Conservation (phyloP, 140 eudicot species). For the Flaveria floridana region DNA sequence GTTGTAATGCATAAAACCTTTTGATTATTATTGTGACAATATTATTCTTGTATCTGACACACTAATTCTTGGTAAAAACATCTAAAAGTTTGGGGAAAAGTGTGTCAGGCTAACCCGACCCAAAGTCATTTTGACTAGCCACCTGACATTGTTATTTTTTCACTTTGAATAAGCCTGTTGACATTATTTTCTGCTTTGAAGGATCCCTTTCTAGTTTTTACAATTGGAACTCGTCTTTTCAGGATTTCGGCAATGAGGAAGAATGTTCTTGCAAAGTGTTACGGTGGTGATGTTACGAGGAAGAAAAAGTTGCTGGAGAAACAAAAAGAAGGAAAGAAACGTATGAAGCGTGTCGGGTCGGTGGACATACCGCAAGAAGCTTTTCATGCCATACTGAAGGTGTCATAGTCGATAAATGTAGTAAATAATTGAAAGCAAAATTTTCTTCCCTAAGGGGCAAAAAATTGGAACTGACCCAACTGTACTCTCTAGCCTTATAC, state of each 20-base stretch:
- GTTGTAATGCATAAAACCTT: neutral
- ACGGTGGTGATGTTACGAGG: conserved; percentile 90
- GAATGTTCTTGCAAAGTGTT: conserved; percentile 94
- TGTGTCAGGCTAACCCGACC: neutral
- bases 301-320: conserved; percentile 89
- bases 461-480: neutral
- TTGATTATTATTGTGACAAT: neutral
- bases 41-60: neutral
- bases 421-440: neutral
- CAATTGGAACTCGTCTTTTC: conserved; percentile 18
- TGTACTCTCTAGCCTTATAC: neutral
- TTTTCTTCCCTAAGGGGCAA: neutral
- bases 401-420: conserved; percentile 41
- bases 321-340: conserved; percentile 97
- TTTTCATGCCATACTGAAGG: conserved; percentile 75
- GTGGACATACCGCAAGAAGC: conserved; percentile 99
- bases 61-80: neutral
- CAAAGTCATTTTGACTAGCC: neutral
- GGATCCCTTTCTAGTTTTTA: neutral
- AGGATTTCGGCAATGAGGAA: conserved; percentile 95
- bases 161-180: neutral
- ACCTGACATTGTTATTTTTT: neutral
- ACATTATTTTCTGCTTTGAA: neutral
- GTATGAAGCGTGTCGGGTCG: conserved; percentile 96
- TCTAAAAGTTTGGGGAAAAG: neutral